Evolutionary conservation across 2,329 filamentous ascomycete species (phyloP).

Genomic region (Penicillium oxalicum): DNA sequence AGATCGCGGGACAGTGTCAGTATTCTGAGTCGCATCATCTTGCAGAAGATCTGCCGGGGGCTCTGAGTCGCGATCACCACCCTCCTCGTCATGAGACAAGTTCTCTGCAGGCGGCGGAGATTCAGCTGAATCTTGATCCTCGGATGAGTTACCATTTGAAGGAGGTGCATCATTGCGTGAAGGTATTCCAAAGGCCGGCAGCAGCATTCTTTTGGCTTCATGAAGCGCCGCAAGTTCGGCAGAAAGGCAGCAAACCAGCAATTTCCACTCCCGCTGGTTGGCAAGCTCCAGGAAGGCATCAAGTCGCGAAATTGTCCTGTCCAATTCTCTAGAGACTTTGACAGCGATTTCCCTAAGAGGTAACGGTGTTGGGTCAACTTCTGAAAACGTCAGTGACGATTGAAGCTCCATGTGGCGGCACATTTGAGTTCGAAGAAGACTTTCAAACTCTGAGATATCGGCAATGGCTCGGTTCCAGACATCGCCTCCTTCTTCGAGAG

Average conservation of each 20-base stretch:
- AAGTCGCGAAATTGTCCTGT: conserved; percentile 42
- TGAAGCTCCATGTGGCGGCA: conserved; percentile 25
- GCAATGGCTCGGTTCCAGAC: conserved; percentile 54
- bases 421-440: conserved; percentile 29
- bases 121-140: neutral
- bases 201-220: conserved; percentile 35
- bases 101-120: conserved; percentile 9
- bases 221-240: conserved; percentile 55
- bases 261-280: conserved; percentile 52
- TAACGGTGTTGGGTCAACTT: conserved; percentile 8
- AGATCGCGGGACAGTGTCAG: conserved; percentile 20
- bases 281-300: conserved; percentile 47
- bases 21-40: conserved; percentile 21
- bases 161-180: conserved; percentile 12
- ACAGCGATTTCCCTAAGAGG: conserved; percentile 22
- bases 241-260: conserved; percentile 57
- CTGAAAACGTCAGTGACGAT: conserved; percentile 12
- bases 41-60: conserved; percentile 34
- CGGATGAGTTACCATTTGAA: conserved; percentile 9
- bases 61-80: conserved; percentile 27
- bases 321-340: conserved; percentile 42
- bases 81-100: conserved; percentile 5
- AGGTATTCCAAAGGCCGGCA: conserved; percentile 28
- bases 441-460: conserved; percentile 49
- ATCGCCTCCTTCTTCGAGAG: conserved; percentile 53